phyloP scores from a whole-genome alignment of 139 green algal species.

The Volvox africanus region DNA sequence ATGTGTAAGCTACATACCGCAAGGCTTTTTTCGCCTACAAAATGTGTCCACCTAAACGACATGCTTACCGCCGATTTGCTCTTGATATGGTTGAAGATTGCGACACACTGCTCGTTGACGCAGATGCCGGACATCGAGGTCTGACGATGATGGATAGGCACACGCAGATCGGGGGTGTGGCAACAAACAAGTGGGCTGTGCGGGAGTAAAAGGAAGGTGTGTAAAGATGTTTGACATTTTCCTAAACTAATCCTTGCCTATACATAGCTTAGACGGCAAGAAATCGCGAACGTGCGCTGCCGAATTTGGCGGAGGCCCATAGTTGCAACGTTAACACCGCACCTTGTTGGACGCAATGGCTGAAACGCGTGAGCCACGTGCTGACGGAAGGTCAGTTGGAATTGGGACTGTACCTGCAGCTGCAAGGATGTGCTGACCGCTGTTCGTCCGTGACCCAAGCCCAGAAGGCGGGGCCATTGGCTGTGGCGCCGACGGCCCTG shows the following conservation, averaged over 20 bases:
- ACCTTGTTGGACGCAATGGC: not conserved
- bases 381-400: conserved; percentile 30
- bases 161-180: too few species aligned
- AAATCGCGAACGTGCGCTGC: too few species aligned
- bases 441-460: conserved; percentile 4
- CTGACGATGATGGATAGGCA: conserved; percentile 45
- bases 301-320: not conserved
- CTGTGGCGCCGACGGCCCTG: not conserved
- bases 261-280: not conserved
- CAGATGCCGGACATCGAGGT: conserved; percentile 91
- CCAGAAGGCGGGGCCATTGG: not conserved
- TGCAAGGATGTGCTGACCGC: not conserved
- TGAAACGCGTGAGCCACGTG: not conserved
- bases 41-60: too few species aligned
- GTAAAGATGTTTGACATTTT: too few species aligned
- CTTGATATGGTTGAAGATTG: conserved; percentile 91
- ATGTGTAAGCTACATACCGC: too few species aligned
- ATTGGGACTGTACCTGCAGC: conserved; percentile 35
- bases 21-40: too few species aligned
- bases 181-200: too few species aligned
- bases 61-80: conserved; percentile 73
- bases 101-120: conserved; percentile 82
- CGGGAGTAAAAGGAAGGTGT: too few species aligned
- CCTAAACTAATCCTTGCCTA: not conserved
- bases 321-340: not conserved